Base-by-base conservation (phyloP, 2,329 filamentous ascomycete genomes). In the Fusarium chuoi region DNA sequence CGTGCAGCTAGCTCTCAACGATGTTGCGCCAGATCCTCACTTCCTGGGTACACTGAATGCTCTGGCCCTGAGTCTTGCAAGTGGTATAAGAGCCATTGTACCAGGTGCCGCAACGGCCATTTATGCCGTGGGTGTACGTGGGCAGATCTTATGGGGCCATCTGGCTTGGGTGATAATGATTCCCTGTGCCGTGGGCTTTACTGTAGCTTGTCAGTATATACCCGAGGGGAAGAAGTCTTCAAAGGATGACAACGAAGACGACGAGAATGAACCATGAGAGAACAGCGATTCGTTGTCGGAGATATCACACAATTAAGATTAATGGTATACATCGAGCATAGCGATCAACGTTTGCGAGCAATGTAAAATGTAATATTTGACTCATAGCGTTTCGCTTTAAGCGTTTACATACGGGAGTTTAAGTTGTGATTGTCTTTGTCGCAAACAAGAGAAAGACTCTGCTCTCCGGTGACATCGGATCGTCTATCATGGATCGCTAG, bases 31-130 rank as follows among this genome's bases (percentile, higher is more conserved):
- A 0, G 89, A 86, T 15, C 87, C 89, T 3, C 84, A 85, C 46
- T 88, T 90, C 1, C 84, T 96, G 15, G 93, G 91, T 0, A 94
- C 90, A 0, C 83, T 96, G 35, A 96, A 96, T 75, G 91, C 91
- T 20, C 62, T 84, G 6, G 81, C 82, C 1, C 38, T 96, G 65
- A 92, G 92, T 0, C 77, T 90, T 2, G 82, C 85, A 0, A 91
- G 90, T 71, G 91, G 84, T 0, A 83, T 94, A 36, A 86, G 93
- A 20, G 87, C 93, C 1, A 85, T 95, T 45, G 87, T 88, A 0
- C 93, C 94, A 0, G 92, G 89, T 0, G 76, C 90, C 0, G 91
- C 93, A 48, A 88, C 92, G 0, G 92, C 87, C 57, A 76, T 96
- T 8, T 96, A 90, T 73, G 93, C 94, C 0, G 76, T 90, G 2